Evolutionary conservation across 164 flowering plant genomes (phyloP).

Genomic region (Aristolochia californica): DNA sequence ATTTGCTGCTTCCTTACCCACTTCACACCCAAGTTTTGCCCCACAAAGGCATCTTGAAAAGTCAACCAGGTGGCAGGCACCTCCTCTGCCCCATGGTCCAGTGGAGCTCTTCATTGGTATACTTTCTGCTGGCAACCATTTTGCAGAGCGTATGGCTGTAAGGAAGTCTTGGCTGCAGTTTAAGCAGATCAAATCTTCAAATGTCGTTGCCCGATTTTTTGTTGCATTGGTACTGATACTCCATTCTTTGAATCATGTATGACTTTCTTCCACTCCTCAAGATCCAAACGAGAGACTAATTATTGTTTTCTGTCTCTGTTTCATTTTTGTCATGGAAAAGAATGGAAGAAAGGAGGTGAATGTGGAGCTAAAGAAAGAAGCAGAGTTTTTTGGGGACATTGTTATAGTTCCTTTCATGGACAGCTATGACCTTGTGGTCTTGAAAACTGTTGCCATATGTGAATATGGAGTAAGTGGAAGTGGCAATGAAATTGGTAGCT

Average conservation of each 20-base stretch:
- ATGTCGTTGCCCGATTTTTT: constrained; percentile 81
- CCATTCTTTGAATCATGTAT: background rate
- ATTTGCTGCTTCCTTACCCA: constrained; percentile 80
- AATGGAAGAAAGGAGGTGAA: constrained; percentile 75
- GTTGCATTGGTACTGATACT: constrained; percentile 68
- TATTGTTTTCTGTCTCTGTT: background rate
- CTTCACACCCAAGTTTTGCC: constrained; percentile 81
- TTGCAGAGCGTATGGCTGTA: constrained; percentile 95
- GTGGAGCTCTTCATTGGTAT: constrained; percentile 87
- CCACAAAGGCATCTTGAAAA: constrained; percentile 71
- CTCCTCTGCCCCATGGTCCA: constrained; percentile 44
- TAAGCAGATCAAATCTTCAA: constrained; percentile 43
- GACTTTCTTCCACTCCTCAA: background rate
- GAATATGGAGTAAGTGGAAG: constrained; percentile 79
- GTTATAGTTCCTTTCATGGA: constrained; percentile 92
- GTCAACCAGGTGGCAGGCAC: constrained; percentile 62
- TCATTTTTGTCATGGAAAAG: constrained; percentile 21
- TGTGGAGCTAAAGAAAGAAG: constrained; percentile 80
- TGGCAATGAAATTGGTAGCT: constrained; percentile 1
- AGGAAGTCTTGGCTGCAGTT: constrained; percentile 96
- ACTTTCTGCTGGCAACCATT: constrained; percentile 96
- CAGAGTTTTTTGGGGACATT: constrained; percentile 86
- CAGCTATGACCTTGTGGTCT: constrained; percentile 86
- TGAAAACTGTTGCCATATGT: constrained; percentile 90
- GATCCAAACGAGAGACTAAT: background rate